These are phyloP conservation scores for Penicillium aurantiogriseum DNA, from an alignment of 2,329 filamentous ascomycete species.

Conservation along the genomic window DNA sequence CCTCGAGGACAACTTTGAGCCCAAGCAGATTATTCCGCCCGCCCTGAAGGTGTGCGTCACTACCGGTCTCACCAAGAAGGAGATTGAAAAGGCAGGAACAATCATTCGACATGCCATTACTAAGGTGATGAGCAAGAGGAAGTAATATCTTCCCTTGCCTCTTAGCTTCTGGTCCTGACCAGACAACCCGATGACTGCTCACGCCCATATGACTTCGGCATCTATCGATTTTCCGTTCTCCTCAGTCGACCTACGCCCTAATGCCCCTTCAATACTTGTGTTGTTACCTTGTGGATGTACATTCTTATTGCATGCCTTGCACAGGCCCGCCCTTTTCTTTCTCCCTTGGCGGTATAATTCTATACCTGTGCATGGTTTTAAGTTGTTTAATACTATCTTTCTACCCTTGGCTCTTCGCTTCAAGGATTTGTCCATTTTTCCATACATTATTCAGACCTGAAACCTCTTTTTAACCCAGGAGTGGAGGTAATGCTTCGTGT, in stretches of 20 bases:
- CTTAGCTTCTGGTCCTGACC: slow-evolving; percentile 11
- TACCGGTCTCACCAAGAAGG: slow-evolving; percentile 83
- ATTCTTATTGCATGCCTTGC: slow-evolving; percentile 23
- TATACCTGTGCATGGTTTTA: slow-evolving; percentile 20
- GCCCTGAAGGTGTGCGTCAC: slow-evolving; percentile 91
- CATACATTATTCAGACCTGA: not conserved
- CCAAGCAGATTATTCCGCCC: slow-evolving; percentile 69
- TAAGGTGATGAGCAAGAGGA: slow-evolving; percentile 71
- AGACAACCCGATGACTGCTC: slow-evolving; percentile 20
- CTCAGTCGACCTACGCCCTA: slow-evolving; percentile 20
- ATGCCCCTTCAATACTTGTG: slow-evolving; percentile 22
- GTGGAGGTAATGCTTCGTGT: not conserved
- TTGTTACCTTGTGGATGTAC: slow-evolving; percentile 27
- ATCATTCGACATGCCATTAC: slow-evolving; percentile 89
- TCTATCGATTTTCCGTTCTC: slow-evolving; percentile 9
- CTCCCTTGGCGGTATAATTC: slow-evolving; percentile 12
- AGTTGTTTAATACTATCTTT: slow-evolving; percentile 28
- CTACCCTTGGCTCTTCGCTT: slow-evolving; percentile 6
- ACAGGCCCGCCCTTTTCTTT: slow-evolving; percentile 19
- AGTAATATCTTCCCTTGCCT: slow-evolving; percentile 30
- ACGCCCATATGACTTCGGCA: slow-evolving; percentile 24
- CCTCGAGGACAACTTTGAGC: slow-evolving; percentile 64
- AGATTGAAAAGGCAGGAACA: slow-evolving; percentile 89
- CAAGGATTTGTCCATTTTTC: slow-evolving; percentile 4
- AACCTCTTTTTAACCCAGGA: not conserved